phyloP scores from a whole-genome alignment of 768 basidiomycete genomes.

The Chalciporus pseudorubinellus region DNA sequence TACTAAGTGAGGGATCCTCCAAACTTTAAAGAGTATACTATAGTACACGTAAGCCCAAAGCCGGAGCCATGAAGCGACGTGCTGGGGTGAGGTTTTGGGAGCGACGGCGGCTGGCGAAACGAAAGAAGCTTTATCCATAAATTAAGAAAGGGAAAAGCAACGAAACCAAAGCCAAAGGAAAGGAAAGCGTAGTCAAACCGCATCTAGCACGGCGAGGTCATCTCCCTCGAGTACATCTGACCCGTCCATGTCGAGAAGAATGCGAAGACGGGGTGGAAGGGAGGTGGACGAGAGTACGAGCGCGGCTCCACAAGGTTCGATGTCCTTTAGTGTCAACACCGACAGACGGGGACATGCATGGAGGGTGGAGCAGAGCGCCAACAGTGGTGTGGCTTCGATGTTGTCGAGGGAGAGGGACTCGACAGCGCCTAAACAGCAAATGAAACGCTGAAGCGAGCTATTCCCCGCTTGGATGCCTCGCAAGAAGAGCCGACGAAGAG shows the following conservation, averaged over 20 bases:
- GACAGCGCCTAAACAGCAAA: conserved; percentile 2
- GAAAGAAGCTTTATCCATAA: no score
- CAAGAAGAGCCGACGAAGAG: conserved; percentile 10
- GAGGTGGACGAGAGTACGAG: conserved; percentile 3
- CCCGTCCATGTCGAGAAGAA: conserved; percentile 18
- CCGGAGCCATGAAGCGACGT: no score
- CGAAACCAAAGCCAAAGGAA: no score
- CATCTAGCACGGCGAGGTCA: neutral
- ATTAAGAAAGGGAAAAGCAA: no score
- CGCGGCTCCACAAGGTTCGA: neutral
- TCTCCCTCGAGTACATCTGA: neutral
- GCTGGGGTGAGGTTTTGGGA: no score
- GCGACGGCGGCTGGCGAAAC: no score
- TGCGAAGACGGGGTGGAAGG: conserved; percentile 9
- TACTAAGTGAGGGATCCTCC: no score
- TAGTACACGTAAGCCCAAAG: no score
- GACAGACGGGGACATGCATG: conserved; percentile 3
- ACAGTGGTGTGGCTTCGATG: conserved; percentile 2
- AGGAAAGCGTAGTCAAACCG: no score
- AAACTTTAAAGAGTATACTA: no score
- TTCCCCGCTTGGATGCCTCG: conserved; percentile 6
- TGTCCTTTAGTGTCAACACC: conserved; percentile 12
- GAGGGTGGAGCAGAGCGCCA: conserved; percentile 6
- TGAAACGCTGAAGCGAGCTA: conserved; percentile 2
- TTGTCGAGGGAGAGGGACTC: conserved; percentile 9